Conservation (phyloP, 139 green algal species). For the Chlamydomonas sphaeroides region DNA sequence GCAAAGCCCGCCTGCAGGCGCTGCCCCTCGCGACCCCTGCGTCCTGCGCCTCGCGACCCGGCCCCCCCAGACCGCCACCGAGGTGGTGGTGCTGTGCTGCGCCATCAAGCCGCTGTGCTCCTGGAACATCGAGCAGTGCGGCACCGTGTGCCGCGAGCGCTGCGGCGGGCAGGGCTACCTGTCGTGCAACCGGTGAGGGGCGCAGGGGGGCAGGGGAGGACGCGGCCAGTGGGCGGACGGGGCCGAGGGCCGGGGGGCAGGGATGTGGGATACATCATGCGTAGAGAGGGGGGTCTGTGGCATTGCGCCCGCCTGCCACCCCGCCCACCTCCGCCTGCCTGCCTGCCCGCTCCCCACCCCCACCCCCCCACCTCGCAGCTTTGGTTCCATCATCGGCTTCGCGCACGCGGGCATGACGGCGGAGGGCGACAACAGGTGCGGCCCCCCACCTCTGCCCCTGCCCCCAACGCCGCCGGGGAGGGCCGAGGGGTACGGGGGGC, state of each 20-base stretch:
- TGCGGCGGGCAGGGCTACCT: slow-evolving; percentile 88
- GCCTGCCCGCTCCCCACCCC: not conserved
- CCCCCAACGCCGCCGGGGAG: no score
- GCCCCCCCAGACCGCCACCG: slow-evolving; percentile 37
- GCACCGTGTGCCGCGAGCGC: slow-evolving; percentile 51
- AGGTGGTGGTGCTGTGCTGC: slow-evolving; percentile 91
- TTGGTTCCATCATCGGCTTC: slow-evolving; percentile 89
- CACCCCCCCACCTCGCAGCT: slow-evolving; percentile 18
- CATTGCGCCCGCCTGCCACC: no score
- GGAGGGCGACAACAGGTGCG: slow-evolving; percentile 91
- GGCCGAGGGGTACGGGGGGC: no score
- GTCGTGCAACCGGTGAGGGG: slow-evolving; percentile 73
- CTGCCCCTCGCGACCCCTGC: not conserved
- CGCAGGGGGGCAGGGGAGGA: not conserved
- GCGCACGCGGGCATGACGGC: slow-evolving; percentile 94
- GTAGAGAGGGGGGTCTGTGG: no score
- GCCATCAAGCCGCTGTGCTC: slow-evolving; percentile 94
- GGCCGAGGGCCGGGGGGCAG: no score
- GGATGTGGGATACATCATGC: no score
- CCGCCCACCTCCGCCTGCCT: not conserved
- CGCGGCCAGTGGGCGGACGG: no score
- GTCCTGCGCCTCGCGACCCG: not conserved
- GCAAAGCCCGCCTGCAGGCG: no score
- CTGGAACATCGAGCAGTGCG: slow-evolving; percentile 80
- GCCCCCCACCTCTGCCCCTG: not conserved